Evolutionary conservation across 768 basidiomycete species (phyloP), one percentile per base, ranked within the genome.

Genomic region (Paxillus rubicundulus): DNA sequence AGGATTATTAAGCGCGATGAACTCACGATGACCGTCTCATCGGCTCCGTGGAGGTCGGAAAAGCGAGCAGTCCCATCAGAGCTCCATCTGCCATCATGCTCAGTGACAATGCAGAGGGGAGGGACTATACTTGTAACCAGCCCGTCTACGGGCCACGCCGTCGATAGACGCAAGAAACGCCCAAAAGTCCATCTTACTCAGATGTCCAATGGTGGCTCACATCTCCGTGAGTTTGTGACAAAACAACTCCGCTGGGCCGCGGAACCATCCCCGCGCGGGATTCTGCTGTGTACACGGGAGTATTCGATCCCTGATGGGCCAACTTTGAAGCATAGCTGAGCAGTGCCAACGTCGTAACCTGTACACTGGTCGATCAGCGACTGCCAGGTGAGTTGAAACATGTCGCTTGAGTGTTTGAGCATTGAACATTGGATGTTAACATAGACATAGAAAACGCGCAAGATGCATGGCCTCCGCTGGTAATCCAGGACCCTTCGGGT

Each of bases 31-130:
- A 42, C 24, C 41, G 27, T 42, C 52, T 9, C 13, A 47, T 56
- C 55, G 67, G 50, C 51, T 16, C 64, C 64, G 65, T 50, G 52
- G 49, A 39, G 18, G 56, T 48, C 64, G 64, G 64, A 60, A 64
- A 58, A 61, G 49, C 27, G 36, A 5, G 40, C 32, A 44, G 5
- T 28, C 24, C 42, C 42, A 44, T 44, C 21, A 42, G 61, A 53
- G 40, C 30, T 24, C 33, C 46, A 37, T 47, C 39, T 40, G 20
- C 4, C 45, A 39, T 53, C 42, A 42, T 39, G 13, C 33, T 9
- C 45, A 43, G 21, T 43, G 48, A 49, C 42, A 9, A 43, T 37
- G 42, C 5, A 54, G n/a, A 53, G 45, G 43, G 12, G 1, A 5
- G 27, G 16, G 24, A 24, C 2, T 24, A 24, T 4, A 2, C 24